Evolutionary conservation across 495 filamentous ascomycete species (phyloP).

Genomic region (Neurospora sp.): DNA sequence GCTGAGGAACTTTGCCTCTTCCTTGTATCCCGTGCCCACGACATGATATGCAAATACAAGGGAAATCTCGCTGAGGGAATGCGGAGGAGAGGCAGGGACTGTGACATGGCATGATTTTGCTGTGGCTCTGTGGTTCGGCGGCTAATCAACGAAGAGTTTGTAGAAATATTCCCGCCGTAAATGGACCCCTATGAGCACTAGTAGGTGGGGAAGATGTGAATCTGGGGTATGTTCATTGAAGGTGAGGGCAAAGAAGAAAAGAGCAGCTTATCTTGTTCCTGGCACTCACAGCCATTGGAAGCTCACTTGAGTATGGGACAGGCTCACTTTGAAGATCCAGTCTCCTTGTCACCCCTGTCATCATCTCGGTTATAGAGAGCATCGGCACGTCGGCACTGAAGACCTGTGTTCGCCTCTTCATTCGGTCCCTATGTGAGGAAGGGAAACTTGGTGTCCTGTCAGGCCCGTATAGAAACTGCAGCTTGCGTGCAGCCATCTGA

Average conservation of each 20-base stretch:
- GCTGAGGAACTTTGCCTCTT: neutral
- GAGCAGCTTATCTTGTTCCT: neutral
- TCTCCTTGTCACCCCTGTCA: neutral
- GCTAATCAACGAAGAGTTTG: neutral
- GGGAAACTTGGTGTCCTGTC: neutral
- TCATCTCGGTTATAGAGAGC: neutral
- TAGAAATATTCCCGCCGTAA: neutral
- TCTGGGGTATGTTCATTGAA: neutral
- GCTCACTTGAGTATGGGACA: neutral
- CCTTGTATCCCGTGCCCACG: neutral
- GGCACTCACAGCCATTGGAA: neutral
- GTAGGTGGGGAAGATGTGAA: neutral
- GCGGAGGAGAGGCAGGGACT: neutral
- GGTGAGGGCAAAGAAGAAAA: neutral
- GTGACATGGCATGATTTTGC: neutral
- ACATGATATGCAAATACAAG: neutral
- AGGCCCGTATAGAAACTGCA: neutral
- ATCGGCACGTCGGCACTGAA: neutral
- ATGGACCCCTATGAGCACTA: neutral
- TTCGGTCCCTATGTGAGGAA: neutral
- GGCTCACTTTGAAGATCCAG: neutral
- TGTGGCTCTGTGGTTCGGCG: neutral
- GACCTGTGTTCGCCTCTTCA: neutral
- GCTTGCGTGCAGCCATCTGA: constrained; percentile 1
- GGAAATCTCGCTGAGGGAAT: neutral